Conservation (phyloP, 1,139 yeast genomes). For the Pneumocystis carinii region DNA sequence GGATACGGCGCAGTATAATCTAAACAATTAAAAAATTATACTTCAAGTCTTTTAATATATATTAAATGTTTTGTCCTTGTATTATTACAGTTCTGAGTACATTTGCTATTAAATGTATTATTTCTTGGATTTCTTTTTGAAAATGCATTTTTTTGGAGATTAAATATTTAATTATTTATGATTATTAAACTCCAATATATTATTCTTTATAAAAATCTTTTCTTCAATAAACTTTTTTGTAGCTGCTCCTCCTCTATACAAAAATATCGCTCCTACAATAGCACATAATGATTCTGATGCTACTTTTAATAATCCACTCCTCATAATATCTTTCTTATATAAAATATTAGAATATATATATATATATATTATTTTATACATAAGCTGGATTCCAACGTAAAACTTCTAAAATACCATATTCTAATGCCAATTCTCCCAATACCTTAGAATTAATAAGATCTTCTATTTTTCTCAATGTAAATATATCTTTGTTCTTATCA, state of each 20-base stretch:
- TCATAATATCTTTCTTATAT: neutral
- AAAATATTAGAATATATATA: neutral
- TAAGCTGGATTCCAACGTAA: constrained; percentile 1
- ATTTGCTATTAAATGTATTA: neutral
- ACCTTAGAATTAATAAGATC: neutral
- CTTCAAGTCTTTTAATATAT: neutral
- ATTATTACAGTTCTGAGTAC: neutral
- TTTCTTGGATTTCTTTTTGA: neutral
- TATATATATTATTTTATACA: neutral
- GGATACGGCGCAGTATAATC: neutral
- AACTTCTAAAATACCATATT: neutral
- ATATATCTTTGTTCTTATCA: neutral
- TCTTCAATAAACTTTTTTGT: neutral
- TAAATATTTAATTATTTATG: neutral
- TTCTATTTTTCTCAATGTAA: neutral
- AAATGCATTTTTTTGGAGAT: neutral
- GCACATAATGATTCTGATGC: constrained; percentile 1
- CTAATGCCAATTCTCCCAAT: neutral
- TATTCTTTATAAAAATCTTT: neutral
- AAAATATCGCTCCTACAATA: neutral
- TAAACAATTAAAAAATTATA: neutral
- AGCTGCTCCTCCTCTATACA: neutral
- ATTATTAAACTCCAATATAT: neutral
- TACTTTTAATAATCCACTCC: neutral
- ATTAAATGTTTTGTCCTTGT: neutral